Percentiles rank a stretch among this genome's conserved stretches.
These are phyloP conservation scores for Globisporangium canariense DNA, from an alignment of 352 stramenopile genomes.

Conservation along the genomic window DNA sequence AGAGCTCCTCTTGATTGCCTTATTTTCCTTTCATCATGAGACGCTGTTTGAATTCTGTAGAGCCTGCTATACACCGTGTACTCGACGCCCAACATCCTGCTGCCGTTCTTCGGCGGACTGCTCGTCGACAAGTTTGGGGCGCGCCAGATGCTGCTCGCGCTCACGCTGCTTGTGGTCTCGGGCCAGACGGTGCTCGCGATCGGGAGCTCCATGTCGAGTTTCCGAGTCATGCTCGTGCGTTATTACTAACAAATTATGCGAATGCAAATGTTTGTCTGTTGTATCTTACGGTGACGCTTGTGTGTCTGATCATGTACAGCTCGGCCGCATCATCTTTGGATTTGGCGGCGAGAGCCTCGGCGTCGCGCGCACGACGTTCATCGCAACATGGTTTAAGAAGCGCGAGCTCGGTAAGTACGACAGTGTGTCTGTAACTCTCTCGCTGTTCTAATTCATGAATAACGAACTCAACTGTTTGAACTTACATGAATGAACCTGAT, in stretches of 20 bases:
- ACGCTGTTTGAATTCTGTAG: slow-evolving; percentile 21
- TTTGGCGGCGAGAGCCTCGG: slow-evolving; percentile 79
- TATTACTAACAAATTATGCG: neutral
- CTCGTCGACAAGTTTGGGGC: slow-evolving; percentile 73
- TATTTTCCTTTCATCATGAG: slow-evolving; percentile 13
- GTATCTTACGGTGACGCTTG: neutral
- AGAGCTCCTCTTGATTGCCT: neutral
- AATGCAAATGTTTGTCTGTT: too few species aligned
- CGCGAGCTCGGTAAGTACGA: slow-evolving; percentile 48
- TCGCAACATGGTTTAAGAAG: slow-evolving; percentile 82
- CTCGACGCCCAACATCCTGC: slow-evolving; percentile 77
- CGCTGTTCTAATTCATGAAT: neutral
- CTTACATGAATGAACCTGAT: neutral
- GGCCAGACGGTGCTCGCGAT: slow-evolving; percentile 72
- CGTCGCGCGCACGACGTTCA: slow-evolving; percentile 68
- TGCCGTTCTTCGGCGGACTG: slow-evolving; percentile 81
- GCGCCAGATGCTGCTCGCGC: slow-evolving; percentile 54
- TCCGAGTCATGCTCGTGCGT: slow-evolving; percentile 42
- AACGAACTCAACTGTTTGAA: neutral
- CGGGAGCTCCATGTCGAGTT: slow-evolving; percentile 40
- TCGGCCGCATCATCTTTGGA: slow-evolving; percentile 80
- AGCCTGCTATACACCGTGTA: slow-evolving; percentile 87
- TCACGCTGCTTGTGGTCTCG: slow-evolving; percentile 48
- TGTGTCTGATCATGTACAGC: slow-evolving; percentile 22
- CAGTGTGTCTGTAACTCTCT: neutral